Evolutionary conservation across 2,329 filamentous ascomycete genomes (phyloP), one percentile per base, ranked within the genome.

Genomic region (Mycosphaerelloides madeirae): DNA sequence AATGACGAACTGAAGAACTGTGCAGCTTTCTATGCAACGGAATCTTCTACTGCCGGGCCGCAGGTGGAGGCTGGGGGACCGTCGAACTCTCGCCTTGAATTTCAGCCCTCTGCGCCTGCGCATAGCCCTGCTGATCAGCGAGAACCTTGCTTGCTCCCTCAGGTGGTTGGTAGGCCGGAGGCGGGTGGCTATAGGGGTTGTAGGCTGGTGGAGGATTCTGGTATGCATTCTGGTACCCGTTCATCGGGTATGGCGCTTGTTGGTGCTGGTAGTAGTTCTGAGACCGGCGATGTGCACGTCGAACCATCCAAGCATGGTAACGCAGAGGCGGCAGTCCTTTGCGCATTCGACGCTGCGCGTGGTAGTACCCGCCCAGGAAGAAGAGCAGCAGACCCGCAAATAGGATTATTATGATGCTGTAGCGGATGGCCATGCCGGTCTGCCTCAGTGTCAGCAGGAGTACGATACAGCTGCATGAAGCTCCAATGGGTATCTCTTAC

Each of bases 311-410:
- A 29, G 82, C 72, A 66, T 93, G 85, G 61, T 91, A 91, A 50
- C 66, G 67, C 29, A 89, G 66, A 13, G 85, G 83, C 14, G 73
- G 70, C 29, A 81, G 69, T 1, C 85, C 85, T 63, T 81, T 83
- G 49, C 70, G 73, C 52, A 90, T 72, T 36, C 87, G 75, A 35
- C 68, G 68, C 62, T 79, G 79, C 35, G 85, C 87, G 66, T 91
- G 87, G 36, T 78, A 67, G 64, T 85, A 84, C 49, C 84, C 85
- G 47, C 79, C 72, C 42, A 86, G 54, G 57, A 89, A 71, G 72
- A 81, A 87, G 32, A 73, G 57, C 41, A 79, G 63, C 58, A 87
- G 66, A 48, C 80, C 44, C 43, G 75, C 46, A 56, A 86, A 70
- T 53, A 91, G 62, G 50, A 72, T 68, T 48, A 78, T 76, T 59